Percentiles rank a stretch among this genome's conserved stretches.
Evolutionary conservation across 805 yeast species (phyloP).

Genomic region (Yamadazyma ubonensis): DNA sequence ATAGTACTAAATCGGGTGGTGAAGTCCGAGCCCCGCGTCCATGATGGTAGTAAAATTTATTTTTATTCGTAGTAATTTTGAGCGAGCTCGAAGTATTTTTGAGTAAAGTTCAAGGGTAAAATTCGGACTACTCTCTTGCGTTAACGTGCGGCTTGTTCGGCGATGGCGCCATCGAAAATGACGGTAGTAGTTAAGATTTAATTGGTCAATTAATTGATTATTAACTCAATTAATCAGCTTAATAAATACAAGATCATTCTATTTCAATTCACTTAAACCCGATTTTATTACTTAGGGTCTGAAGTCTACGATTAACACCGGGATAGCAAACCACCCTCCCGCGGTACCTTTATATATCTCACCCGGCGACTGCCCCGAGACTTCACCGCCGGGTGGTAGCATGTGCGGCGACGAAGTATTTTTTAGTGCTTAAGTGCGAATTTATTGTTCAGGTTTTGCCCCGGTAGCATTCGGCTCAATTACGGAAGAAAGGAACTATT

Average conservation of each 20-base stretch:
- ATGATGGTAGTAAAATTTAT: neutral
- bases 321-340: slow-evolving; percentile 1
- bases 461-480: neutral
- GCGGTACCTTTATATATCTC: neutral
- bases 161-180: slow-evolving; percentile 1
- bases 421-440: neutral
- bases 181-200: neutral
- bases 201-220: neutral
- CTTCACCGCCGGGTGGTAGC: neutral
- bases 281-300: neutral
- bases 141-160: slow-evolving; percentile 2
- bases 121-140: slow-evolving; percentile 5
- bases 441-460: neutral
- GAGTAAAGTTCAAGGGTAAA: too few species aligned
- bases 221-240: neutral
- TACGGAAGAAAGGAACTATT: too few species aligned
- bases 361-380: neutral
- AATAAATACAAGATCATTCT: neutral
- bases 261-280: neutral
- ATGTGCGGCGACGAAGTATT: neutral
- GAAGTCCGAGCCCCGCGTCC: slow-evolving; percentile 8
- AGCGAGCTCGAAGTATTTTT: too few species aligned
- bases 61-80: too few species aligned
- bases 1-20: too few species aligned
- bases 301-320: neutral